phyloP scores from a whole-genome alignment of 331 rosid genomes.

The Quercus tomentella region DNA sequence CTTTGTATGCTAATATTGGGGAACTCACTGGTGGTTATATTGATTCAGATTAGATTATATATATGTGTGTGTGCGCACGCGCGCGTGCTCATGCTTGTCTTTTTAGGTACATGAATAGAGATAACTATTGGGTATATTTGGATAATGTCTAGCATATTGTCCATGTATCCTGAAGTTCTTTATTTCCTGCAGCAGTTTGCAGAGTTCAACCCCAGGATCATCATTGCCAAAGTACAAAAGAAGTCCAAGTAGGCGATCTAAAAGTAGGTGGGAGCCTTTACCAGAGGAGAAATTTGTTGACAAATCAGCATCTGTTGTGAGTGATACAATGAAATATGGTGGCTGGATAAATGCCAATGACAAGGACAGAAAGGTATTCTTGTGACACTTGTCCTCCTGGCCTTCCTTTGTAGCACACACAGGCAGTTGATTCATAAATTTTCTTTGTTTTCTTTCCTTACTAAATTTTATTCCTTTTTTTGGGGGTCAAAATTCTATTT shows the following conservation, averaged over 20 bases:
- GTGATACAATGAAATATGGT: slow-evolving; percentile 42
- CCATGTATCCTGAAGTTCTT: background rate
- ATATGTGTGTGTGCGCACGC: background rate
- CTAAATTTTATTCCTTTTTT: background rate
- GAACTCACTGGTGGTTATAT: background rate
- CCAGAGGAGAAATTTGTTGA: slow-evolving; percentile 71
- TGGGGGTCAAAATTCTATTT: background rate
- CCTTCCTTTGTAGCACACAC: background rate
- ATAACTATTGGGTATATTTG: background rate
- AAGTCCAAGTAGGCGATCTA: slow-evolving; percentile 78
- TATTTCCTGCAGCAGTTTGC: slow-evolving; percentile 41
- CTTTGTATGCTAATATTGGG: background rate
- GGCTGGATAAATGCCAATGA: slow-evolving; percentile 52
- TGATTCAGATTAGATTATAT: background rate
- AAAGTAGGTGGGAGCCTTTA: slow-evolving; percentile 98
- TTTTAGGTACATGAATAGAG: background rate
- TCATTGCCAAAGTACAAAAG: slow-evolving; percentile 56
- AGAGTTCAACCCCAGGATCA: slow-evolving; percentile 35
- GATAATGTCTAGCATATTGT: background rate
- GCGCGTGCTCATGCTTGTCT: too few species aligned
- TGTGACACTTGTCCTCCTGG: background rate
- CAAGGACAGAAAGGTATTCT: slow-evolving; percentile 74
- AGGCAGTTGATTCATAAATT: too few species aligned
- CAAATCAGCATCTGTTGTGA: slow-evolving; percentile 33
- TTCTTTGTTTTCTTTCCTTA: too few species aligned